A percentile compares a stretch with the other conserved stretches of the same genome.
These are phyloP conservation scores for Talaromyces proteolyticus DNA, from an alignment of 495 filamentous ascomycete genomes.

Conservation along the genomic window DNA sequence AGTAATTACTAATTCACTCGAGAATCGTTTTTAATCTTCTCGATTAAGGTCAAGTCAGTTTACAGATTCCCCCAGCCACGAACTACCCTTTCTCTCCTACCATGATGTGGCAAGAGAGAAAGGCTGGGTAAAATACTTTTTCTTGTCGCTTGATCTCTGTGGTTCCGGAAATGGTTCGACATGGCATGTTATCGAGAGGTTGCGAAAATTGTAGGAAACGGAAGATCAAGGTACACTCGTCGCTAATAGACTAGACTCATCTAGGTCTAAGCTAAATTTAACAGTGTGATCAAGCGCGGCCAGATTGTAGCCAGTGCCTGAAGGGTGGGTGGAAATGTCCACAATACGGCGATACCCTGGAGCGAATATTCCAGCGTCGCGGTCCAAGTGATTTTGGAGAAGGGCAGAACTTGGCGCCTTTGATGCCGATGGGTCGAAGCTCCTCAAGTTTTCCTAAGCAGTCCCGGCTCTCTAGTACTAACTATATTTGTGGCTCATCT, in stretches of 20 bases:
- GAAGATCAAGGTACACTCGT: background rate
- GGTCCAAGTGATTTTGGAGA: background rate
- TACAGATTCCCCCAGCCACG: too few species aligned
- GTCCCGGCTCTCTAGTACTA: too few species aligned
- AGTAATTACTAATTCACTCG: background rate
- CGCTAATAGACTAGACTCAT: background rate
- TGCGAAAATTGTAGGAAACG: slow-evolving; percentile 2
- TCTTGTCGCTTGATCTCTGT: too few species aligned
- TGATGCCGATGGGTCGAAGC: background rate
- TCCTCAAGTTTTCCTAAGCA: too few species aligned
- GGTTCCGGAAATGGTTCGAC: slow-evolving; percentile 2
- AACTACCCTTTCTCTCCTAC: too few species aligned
- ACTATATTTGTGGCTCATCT: too few species aligned
- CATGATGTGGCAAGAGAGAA: background rate
- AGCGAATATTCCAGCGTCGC: slow-evolving; percentile 3
- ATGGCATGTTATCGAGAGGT: background rate
- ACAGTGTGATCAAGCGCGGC: slow-evolving; percentile 2
- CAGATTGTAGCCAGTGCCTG: slow-evolving; percentile 2
- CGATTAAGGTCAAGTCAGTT: background rate
- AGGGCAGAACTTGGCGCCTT: background rate
- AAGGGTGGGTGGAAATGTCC: slow-evolving; percentile 1
- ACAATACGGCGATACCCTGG: background rate
- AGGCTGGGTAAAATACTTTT: background rate
- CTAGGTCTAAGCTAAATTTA: background rate
- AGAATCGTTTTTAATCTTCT: too few species aligned